phyloP scores from a whole-genome alignment of 306 rosid species.

The Acacia melanoxylon region DNA sequence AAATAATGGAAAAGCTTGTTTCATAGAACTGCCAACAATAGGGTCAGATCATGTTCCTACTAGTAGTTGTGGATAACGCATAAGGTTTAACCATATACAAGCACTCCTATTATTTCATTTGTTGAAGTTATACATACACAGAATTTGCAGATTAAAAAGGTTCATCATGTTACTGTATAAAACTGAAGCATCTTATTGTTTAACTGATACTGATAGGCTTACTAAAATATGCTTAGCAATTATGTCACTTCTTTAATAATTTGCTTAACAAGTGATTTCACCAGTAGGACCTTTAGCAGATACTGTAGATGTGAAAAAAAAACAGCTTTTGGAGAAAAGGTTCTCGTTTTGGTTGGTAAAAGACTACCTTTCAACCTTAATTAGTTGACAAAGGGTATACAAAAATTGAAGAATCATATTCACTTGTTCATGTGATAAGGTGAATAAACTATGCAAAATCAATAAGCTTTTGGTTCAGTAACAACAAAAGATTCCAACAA shows the following conservation, averaged over 20 bases:
- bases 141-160: background rate
- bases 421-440: background rate
- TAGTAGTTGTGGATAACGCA: background rate
- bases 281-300: background rate
- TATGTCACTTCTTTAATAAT: background rate
- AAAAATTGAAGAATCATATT: background rate
- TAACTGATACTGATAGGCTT: background rate
- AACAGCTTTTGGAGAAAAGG: background rate
- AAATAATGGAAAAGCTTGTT: conserved; percentile 6
- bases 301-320: background rate
- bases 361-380: background rate
- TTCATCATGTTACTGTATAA: background rate
- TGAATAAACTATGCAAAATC: background rate
- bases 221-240: background rate
- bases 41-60: background rate
- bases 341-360: background rate
- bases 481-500: background rate
- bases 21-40: background rate
- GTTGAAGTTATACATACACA: background rate
- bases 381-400: background rate
- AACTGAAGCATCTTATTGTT: background rate
- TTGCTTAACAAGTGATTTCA: background rate
- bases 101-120: background rate
- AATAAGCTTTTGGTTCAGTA: background rate
- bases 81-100: background rate